A percentile compares a stretch with the other conserved stretches of the same genome.
These are phyloP conservation scores for Aspergillus campestris DNA, from an alignment of 495 filamentous ascomycete species.

Conservation along the genomic window DNA sequence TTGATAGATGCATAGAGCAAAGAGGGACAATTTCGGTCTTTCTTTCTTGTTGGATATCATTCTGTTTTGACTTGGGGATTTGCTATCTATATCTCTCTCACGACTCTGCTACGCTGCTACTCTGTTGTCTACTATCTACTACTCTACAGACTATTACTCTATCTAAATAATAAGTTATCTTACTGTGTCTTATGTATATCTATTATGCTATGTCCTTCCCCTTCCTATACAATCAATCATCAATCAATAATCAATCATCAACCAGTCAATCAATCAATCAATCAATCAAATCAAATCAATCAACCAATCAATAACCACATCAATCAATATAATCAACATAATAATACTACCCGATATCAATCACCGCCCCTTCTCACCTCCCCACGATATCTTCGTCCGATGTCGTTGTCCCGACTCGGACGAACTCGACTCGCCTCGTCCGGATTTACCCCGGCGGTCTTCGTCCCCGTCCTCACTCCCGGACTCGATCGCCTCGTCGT, in stretches of 20 bases:
- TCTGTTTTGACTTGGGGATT: too few relatives aligned
- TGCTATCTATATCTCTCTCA: too few relatives aligned
- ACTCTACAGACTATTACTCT: too few relatives aligned
- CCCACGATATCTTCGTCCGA: conserved; percentile 18
- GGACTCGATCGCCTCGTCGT: conserved; percentile 12
- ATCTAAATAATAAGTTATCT: too few relatives aligned
- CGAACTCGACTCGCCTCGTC: conserved; percentile 1
- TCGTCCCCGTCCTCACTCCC: conserved; percentile 25
- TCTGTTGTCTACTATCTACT: too few relatives aligned
- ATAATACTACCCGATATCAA: not conserved
- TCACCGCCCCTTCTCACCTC: conserved; percentile 22
- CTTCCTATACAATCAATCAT: not conserved
- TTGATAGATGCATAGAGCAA: too few relatives aligned
- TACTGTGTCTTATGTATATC: too few relatives aligned
- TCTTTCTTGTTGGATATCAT: too few relatives aligned
- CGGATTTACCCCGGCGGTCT: conserved; percentile 16
- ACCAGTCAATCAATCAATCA: conserved; percentile 4
- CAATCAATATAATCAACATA: not conserved
- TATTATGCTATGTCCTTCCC: too few relatives aligned
- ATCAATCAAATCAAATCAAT: not conserved
- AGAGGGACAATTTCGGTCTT: too few relatives aligned
- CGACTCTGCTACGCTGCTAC: too few relatives aligned
- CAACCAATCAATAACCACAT: not conserved
- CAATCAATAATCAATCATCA: not conserved
- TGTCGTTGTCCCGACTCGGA: conserved; percentile 1